Base-by-base conservation (phyloP, 2,329 filamentous ascomycete species). In the Hysterium pulicare region DNA sequence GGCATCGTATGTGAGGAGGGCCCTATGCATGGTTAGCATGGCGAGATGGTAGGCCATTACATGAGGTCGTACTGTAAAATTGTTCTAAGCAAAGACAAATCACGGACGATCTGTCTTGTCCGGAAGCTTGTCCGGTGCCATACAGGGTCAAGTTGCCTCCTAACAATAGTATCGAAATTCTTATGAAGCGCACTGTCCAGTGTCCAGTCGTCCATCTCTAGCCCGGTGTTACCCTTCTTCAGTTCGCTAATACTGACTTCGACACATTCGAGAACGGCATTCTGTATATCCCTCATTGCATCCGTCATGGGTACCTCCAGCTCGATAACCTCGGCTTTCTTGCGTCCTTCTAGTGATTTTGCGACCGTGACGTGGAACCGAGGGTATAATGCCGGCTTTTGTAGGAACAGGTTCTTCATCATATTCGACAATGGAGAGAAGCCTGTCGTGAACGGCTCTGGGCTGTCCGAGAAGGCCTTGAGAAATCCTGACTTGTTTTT, bases 141-240 rank as follows among this genome's bases (percentile, higher is more conserved):
- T 45, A 97, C 90, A 4, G 91, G 90, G 59, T 97, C 90, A 15
- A 98, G 73, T 66, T 98, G 93, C 44, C 90, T 80, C 48, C 91
- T 80, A 38, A 98, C 83, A 42, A 90, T 85, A 46, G 87, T 75
- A 63, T 97, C 93, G 64, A 98, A 98, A 57, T 90, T 95, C 59
- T 86, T 87, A 52, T 96, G 86, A 47, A 97, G 71, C 26, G 91
- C 91, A 59, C 87, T 96, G 65, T 97, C 91, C 15, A 95, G 75
- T 38, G 89, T 96, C 91, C 91, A 97, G 59, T 96, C 90, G 46
- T 94, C 90, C 82, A 97, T 90, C 54, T 97, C 91, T 5, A 98
- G 73, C 2, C 90, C 90, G 1, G 83, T 79, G 59, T 96, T 97
- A 15, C 82, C 81, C 69, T 95, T 97, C 64, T 91, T 94, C 33